Conservation (phyloP, 768 basidiomycete genomes). For the Mycena venus region DNA sequence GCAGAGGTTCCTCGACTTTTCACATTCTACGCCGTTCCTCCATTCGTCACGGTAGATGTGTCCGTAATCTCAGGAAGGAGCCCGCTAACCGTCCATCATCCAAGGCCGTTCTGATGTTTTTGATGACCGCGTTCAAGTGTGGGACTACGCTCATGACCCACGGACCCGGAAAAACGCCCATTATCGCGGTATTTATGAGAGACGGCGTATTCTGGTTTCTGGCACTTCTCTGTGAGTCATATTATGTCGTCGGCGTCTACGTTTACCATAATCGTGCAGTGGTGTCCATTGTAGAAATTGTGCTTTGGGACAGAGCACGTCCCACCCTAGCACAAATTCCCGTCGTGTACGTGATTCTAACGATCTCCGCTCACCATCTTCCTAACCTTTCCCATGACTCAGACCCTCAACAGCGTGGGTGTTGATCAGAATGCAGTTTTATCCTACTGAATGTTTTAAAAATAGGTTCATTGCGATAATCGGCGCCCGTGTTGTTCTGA, state of each 20-base stretch:
- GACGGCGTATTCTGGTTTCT: constrained; percentile 25
- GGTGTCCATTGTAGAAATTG: neutral
- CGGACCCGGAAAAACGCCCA: neutral
- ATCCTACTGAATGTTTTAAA: neutral
- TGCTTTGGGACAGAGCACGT: constrained; percentile 2
- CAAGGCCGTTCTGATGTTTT: constrained; percentile 17
- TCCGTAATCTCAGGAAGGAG: neutral
- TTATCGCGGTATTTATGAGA: constrained; percentile 15
- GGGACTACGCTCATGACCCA: neutral
- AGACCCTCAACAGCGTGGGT: constrained; percentile 19
- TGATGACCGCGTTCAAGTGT: constrained; percentile 14
- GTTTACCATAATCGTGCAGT: neutral
- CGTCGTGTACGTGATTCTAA: neutral
- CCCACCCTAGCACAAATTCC: constrained; percentile 8
- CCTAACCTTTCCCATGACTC: neutral
- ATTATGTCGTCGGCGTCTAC: neutral
- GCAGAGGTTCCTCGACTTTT: constrained; percentile 19
- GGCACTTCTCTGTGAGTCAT: neutral
- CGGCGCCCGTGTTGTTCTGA: constrained; percentile 7
- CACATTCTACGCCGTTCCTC: constrained; percentile 17
- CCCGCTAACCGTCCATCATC: neutral
- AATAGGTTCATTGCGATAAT: constrained; percentile 16
- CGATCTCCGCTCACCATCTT: neutral
- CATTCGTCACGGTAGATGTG: constrained; percentile 9
- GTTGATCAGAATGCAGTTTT: neutral